Percentiles rank a stretch among this genome's conserved stretches.
These are phyloP conservation scores for Domatiomyces catenatus DNA, from an alignment of 2,329 filamentous ascomycete genomes.

Conservation along the genomic window DNA sequence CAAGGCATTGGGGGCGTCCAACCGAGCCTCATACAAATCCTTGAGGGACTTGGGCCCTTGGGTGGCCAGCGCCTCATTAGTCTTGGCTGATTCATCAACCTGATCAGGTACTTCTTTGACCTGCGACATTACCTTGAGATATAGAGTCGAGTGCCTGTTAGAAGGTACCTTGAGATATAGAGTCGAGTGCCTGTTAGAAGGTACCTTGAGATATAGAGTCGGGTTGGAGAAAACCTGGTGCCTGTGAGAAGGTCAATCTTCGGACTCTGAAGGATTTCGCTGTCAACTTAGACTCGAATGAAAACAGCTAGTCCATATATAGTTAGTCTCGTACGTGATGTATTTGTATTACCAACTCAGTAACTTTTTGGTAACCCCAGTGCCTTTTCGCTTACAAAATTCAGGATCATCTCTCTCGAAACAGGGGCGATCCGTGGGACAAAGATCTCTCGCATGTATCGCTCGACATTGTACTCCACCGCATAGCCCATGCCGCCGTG, in stretches of 20 bases:
- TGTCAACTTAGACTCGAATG: too few species aligned
- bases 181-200: not conserved
- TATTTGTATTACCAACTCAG: slow-evolving; percentile 9
- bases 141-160: not conserved
- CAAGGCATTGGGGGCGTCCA: slow-evolving; percentile 16
- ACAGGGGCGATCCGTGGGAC: slow-evolving; percentile 46
- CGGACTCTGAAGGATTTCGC: too few species aligned
- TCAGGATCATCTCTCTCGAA: slow-evolving; percentile 37
- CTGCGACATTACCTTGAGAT: slow-evolving; percentile 17
- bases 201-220: too few species aligned
- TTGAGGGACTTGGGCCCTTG: slow-evolving; percentile 8
- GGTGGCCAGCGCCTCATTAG: slow-evolving; percentile 23
- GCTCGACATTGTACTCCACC: slow-evolving; percentile 47
- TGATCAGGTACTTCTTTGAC: slow-evolving; percentile 37
- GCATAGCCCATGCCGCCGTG: slow-evolving; percentile 50
- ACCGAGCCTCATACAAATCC: slow-evolving; percentile 15
- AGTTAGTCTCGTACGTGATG: too few species aligned
- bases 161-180: too few species aligned
- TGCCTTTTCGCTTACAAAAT: slow-evolving; percentile 32
- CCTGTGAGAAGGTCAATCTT: too few species aligned
- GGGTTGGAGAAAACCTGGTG: too few species aligned
- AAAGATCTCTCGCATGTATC: slow-evolving; percentile 44
- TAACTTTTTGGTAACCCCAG: slow-evolving; percentile 31
- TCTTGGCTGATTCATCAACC: slow-evolving; percentile 32
- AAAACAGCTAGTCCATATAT: too few species aligned